Base-by-base conservation (phyloP, 2,329 filamentous ascomycete species). In the Aspergillus proliferans region DNA sequence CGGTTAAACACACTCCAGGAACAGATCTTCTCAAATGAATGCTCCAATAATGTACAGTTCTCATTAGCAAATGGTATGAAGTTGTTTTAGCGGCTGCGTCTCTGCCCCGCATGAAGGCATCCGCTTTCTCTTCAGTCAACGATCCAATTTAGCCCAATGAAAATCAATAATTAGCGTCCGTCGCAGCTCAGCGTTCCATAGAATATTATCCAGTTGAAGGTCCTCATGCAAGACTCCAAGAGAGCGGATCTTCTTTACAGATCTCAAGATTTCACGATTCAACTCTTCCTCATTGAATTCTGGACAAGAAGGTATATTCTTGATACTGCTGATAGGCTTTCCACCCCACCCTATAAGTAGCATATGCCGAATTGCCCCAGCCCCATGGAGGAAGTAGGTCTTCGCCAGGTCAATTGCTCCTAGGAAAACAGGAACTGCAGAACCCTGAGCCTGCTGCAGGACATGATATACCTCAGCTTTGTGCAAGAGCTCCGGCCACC, bases 341-440 rank as follows among this genome's bases (percentile, higher is more conserved):
- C 57, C 57, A 8, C 54, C 61, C 61, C 57, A 67, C 28, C 22
- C 60, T 58, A 67, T 65, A 0, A 67, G 49, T 2, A 67, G 56
- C 57, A 66, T 65, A 47, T 67, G 55, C 5, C 54, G 55, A 43
- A 38, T 38, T 28, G 57, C 39, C 24, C 60, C 56, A 45, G 56
- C 57, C 1, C 60, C 55, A 50, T 66, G 48, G 5, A 65, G 54
- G 43, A 66, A 66, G 41, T 64, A 65, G 19, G 53, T 54, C 30
- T 53, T 45, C 2, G 41, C 49, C 47, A 65, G 34, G 43, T 65
- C 48, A 39, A 66, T 61, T 3, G 47, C 38, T 5, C 62, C 60
- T 3, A 63, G 50, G 26, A 61, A 67, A 1, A 66, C 56, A 12
- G 60, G 61, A n/a, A 66, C 52, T 2, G 58, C 58, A 22, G 55